These are phyloP conservation scores for Russula brevipes DNA, from an alignment of 768 basidiomycete species.

Conservation along the genomic window DNA sequence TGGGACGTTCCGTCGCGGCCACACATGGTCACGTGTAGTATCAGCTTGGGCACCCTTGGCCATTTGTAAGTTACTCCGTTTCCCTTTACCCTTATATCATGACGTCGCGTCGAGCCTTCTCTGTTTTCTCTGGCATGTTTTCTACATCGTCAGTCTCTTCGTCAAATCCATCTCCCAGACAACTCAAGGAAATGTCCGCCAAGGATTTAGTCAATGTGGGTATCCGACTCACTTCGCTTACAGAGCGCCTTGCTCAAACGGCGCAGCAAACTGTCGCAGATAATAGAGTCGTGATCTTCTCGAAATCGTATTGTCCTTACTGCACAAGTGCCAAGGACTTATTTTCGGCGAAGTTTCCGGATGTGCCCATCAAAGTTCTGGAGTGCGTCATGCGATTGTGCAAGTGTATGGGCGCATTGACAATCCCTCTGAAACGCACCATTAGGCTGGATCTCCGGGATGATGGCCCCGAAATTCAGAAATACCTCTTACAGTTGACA, in stretches of 20 bases:
- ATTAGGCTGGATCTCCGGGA: slow-evolving; percentile 53
- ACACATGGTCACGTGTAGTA: no score
- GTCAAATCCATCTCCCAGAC: slow-evolving; percentile 33
- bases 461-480: slow-evolving; percentile 60
- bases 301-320: slow-evolving; percentile 40
- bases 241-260: not conserved
- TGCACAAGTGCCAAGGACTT: slow-evolving; percentile 39
- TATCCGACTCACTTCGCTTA: not conserved
- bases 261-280: slow-evolving; percentile 33
- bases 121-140: slow-evolving; percentile 23
- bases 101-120: slow-evolving; percentile 20
- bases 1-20: no score
- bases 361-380: slow-evolving; percentile 32
- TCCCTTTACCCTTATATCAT: not conserved
- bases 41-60: no score
- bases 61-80: not conserved
- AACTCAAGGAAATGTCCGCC: slow-evolving; percentile 32
- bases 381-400: slow-evolving; percentile 32
- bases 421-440: not conserved
- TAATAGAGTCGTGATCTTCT: slow-evolving; percentile 40
- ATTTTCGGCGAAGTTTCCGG: slow-evolving; percentile 32
- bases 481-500: slow-evolving; percentile 58
- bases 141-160: slow-evolving; percentile 30
- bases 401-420: not conserved
- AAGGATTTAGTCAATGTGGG: slow-evolving; percentile 41